Conservation (phyloP, 805 yeast genomes). For the Ogataea ramenticola region DNA sequence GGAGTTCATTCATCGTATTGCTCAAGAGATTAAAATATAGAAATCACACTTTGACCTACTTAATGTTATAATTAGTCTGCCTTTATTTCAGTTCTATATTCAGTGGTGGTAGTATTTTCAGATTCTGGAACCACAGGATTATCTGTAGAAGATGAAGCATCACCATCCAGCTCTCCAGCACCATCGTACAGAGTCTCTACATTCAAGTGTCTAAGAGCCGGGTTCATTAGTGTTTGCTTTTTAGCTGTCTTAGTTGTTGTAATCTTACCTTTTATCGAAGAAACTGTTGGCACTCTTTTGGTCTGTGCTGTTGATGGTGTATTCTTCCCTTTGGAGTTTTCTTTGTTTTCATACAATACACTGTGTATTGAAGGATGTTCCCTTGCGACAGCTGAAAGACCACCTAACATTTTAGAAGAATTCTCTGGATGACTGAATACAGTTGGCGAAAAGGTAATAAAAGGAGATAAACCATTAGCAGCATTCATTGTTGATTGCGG, state of each 20-base stretch:
- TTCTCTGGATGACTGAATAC: neutral
- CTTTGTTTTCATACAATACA: too few species aligned
- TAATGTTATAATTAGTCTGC: too few species aligned
- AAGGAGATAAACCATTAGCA: neutral
- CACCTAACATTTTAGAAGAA: slow-evolving; percentile 6
- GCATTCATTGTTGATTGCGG: neutral
- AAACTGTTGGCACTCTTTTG: neutral
- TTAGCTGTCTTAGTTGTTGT: neutral
- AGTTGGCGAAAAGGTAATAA: neutral
- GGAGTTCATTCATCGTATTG: too few species aligned
- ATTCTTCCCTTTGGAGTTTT: too few species aligned
- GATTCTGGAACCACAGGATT: too few species aligned
- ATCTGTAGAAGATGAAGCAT: neutral
- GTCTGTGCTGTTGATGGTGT: too few species aligned
- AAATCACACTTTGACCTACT: too few species aligned
- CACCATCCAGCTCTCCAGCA: neutral
- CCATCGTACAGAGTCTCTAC: slow-evolving; percentile 15
- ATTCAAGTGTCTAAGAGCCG: slow-evolving; percentile 18
- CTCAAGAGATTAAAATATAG: too few species aligned
- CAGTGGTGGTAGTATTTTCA: too few species aligned
- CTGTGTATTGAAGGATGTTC: neutral
- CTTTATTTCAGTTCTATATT: too few species aligned
- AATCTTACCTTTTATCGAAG: neutral
- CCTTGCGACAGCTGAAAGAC: neutral
- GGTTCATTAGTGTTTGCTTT: slow-evolving; percentile 10